Evolutionary conservation across 2,329 filamentous ascomycete species (phyloP), one percentile per base, ranked within the genome.

Genomic region (Xylaria sp.): DNA sequence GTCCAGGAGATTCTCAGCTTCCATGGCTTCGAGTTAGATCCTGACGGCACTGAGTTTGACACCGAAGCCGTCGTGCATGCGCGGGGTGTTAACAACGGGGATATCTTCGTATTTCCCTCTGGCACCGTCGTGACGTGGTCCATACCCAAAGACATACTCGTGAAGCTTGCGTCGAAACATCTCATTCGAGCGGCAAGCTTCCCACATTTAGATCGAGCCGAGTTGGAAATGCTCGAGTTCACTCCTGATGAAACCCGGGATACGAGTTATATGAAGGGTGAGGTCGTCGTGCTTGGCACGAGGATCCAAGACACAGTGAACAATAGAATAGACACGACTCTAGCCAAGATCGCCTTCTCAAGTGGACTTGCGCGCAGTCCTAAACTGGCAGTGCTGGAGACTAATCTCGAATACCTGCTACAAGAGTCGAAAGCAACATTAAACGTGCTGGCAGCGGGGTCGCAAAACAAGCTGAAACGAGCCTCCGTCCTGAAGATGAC

Each of bases 311-410:
- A 78, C 15, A 67, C 76, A 51, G 78, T 80, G 10, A 76, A 80
- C n/a, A 80, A 82, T 23, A 81, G 79, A 10, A 79, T 87, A 12
- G 87, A 88, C 75, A 88, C 84, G 1, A 92, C 95, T 1, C 86
- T 98, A 15, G 94, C 94, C 74, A 98, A 98, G 79, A 95, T 98
- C 71, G 96, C 96, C 52, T 98, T 98, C 80, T 98, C 95, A 0
- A 98, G 94, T 0, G 95, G 95, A 1, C 87, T 99, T 10, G 95
- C 96, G 5, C 88, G 96, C 63, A 96, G 92, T 76, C 98, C 96
- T 6, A 98, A 98, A 80, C 88, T 99, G 13, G 95, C 94, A 46
- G 94, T 97, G 2, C 87, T 99, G 25, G 96, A 99, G 81, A 92
- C 89, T 61, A 88, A 93, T 46, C 86, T 98, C 18, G 90, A 89